phyloP scores from a whole-genome alignment of 179 eudicot genomes.

The Beta macrorhiza region DNA sequence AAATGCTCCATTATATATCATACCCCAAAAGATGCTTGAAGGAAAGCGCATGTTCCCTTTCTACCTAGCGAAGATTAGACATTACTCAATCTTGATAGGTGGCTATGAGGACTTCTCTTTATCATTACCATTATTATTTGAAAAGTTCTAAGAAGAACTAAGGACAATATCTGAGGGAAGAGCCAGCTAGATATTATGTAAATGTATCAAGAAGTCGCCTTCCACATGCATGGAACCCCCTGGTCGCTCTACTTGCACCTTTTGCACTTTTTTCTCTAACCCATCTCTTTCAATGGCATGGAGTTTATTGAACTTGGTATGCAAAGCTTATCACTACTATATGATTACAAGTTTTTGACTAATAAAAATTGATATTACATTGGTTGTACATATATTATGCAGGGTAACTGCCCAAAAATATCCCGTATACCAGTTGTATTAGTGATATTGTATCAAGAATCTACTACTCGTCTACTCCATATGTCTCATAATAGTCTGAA shows the following conservation, averaged over 20 bases:
- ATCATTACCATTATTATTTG: no score
- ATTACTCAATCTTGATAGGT: neutral
- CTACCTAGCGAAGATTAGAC: neutral
- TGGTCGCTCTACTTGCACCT: conserved; percentile 23
- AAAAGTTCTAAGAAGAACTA: neutral
- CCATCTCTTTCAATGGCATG: neutral
- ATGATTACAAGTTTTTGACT: no score
- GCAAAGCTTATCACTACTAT: no score
- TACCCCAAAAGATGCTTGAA: neutral
- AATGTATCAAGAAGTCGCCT: neutral
- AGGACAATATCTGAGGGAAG: neutral
- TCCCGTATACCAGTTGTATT: no score
- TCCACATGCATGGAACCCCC: conserved; percentile 2
- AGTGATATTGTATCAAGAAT: no score
- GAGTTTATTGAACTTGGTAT: no score
- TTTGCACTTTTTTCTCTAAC: neutral
- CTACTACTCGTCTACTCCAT: no score
- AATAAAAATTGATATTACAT: no score
- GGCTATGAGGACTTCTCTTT: neutral
- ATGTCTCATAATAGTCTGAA: no score
- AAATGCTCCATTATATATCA: neutral
- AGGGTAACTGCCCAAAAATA: no score
- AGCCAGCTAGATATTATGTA: neutral
- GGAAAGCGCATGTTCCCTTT: conserved; percentile 9
- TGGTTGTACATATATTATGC: no score